A percentile compares a stretch with the other conserved stretches of the same genome.
phyloP scores from a whole-genome alignment of 2,329 filamentous ascomycete species.

The Chrysoporthe puriensis region DNA sequence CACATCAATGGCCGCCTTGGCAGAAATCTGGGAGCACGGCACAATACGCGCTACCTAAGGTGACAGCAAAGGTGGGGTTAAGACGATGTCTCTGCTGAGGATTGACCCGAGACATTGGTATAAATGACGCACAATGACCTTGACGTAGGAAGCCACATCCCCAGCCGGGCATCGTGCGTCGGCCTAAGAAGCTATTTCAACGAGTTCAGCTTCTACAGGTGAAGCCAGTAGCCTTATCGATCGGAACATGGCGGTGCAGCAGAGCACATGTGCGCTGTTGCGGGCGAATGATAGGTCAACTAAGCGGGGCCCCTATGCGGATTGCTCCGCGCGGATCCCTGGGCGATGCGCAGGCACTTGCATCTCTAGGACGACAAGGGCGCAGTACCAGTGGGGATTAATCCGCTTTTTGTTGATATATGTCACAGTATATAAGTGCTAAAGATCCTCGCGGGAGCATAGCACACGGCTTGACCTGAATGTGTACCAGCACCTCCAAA shows the following conservation, averaged over 20 bases:
- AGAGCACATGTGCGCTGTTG: not conserved
- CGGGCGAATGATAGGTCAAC: slow-evolving; percentile 7
- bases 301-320: not conserved
- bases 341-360: too few relatives aligned
- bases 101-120: not conserved
- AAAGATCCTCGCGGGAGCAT: not conserved
- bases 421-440: not conserved
- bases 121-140: not conserved
- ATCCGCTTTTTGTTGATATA: not conserved
- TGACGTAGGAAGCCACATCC: too few relatives aligned
- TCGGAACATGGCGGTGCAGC: not conserved
- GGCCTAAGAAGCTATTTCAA: not conserved
- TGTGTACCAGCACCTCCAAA: not conserved
- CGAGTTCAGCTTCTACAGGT: not conserved
- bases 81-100: not conserved
- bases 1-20: not conserved
- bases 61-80: not conserved
- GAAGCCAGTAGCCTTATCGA: not conserved
- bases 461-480: not conserved
- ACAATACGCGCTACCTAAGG: not conserved
- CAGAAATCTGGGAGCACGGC: not conserved
- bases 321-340: not conserved
- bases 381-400: not conserved
- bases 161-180: too few relatives aligned
- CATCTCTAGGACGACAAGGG: not conserved